phyloP scores from a whole-genome alignment of 257 asterid species.

The Jaltomata sinuosa region DNA sequence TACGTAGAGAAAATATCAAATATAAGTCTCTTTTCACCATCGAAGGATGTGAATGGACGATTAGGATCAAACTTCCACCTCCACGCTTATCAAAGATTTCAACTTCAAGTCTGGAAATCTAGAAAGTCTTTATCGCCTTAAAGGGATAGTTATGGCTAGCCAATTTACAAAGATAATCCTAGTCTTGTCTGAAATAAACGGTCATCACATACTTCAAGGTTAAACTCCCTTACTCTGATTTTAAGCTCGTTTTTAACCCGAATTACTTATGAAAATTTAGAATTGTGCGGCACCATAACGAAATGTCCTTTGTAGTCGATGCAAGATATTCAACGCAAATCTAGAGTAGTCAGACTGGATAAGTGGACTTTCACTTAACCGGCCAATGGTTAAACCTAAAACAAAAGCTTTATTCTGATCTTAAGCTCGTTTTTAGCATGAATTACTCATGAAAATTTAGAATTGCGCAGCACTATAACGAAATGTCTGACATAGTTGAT shows the following conservation, averaged over 20 bases:
- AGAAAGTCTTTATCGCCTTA: background rate
- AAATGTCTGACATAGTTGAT: background rate
- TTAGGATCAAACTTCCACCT: background rate
- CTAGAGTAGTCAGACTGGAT: background rate
- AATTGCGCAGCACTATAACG: background rate
- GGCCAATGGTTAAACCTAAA: background rate
- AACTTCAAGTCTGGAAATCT: background rate
- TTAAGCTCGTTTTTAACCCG: background rate
- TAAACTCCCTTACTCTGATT: background rate
- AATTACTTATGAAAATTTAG: too few species aligned
- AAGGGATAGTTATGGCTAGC: background rate
- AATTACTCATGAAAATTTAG: background rate
- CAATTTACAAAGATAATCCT: background rate
- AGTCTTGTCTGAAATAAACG: too few species aligned
- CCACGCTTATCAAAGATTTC: background rate
- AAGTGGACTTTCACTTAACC: background rate
- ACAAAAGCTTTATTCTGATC: background rate
- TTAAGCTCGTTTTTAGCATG: too few species aligned
- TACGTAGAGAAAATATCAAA: background rate
- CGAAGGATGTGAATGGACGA: background rate
- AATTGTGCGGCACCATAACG: background rate
- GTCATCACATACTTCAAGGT: background rate
- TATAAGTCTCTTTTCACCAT: background rate
- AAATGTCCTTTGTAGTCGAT: background rate
- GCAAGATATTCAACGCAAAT: background rate